Conservation (phyloP, 768 basidiomycete species). For the Udeniomyces megalosporus region DNA sequence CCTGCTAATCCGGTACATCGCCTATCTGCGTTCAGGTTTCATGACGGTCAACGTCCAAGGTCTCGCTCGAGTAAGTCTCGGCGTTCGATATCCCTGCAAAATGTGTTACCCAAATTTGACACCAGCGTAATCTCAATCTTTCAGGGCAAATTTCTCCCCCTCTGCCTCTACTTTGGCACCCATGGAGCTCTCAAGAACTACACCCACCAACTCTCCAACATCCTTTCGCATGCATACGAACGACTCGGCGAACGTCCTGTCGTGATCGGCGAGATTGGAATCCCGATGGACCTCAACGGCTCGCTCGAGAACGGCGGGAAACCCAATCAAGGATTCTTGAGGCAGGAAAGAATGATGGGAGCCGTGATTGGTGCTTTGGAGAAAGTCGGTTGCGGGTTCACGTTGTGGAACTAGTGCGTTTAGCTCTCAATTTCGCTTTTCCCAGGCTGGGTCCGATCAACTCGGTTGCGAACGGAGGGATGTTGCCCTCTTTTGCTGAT, state of each 20-base stretch:
- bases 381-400: constrained; percentile 58
- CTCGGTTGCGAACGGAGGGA: no score
- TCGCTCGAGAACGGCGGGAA: constrained; percentile 33
- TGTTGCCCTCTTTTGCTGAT: no score
- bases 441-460: no score
- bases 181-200: constrained; percentile 32
- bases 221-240: constrained; percentile 51
- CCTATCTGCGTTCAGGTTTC: no score
- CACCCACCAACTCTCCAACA: constrained; percentile 58
- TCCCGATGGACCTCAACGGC: constrained; percentile 96
- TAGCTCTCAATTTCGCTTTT: not conserved
- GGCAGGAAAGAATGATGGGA: constrained; percentile 89
- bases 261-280: constrained; percentile 78
- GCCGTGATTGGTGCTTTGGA: constrained; percentile 74
- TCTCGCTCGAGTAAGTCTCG: constrained; percentile 50
- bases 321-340: constrained; percentile 51
- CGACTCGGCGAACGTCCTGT: constrained; percentile 66
- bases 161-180: constrained; percentile 20
- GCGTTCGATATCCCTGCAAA: not conserved
- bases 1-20: no score
- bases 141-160: constrained; percentile 63
- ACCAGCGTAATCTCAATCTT: no score
- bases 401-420: constrained; percentile 39
- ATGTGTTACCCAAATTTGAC: no score
- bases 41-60: constrained; percentile 90